phyloP scores from a whole-genome alignment of 2,329 filamentous ascomycete genomes.

The Fusarium citri region DNA sequence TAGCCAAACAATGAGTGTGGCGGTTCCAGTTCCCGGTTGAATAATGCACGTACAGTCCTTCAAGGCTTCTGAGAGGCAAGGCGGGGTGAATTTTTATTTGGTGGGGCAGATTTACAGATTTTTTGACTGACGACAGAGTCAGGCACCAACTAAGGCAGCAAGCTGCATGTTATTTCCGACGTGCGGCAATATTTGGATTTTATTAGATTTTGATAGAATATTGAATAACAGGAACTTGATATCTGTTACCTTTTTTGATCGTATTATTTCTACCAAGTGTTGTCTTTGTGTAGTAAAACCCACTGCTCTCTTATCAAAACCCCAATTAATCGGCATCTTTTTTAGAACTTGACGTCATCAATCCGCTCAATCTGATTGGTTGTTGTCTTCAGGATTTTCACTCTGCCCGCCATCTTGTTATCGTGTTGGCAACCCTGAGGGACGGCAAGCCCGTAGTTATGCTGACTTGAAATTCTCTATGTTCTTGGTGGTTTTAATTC shows the following conservation, averaged over 20 bases:
- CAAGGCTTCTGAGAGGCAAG: slow-evolving; percentile 49
- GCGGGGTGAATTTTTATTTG: slow-evolving; percentile 57
- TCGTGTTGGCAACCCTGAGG: slow-evolving; percentile 28
- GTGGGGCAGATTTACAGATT: slow-evolving; percentile 54
- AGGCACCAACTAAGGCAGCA: slow-evolving; percentile 55
- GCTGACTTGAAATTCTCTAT: background rate
- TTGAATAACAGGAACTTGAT: accelerated
- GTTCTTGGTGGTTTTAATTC: background rate
- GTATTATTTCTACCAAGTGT: background rate
- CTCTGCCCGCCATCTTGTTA: slow-evolving; percentile 24
- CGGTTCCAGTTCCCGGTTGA: slow-evolving; percentile 45
- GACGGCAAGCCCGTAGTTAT: slow-evolving; percentile 35
- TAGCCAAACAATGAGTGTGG: slow-evolving; percentile 43
- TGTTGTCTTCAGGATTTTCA: slow-evolving; percentile 32
- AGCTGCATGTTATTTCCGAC: slow-evolving; percentile 22
- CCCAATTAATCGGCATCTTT: slow-evolving; percentile 13
- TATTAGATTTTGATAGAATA: background rate
- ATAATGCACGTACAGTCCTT: slow-evolving; percentile 22
- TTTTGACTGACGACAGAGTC: slow-evolving; percentile 50
- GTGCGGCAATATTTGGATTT: background rate
- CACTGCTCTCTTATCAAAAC: background rate
- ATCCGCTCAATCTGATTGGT: slow-evolving; percentile 39
- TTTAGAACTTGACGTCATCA: slow-evolving; percentile 43
- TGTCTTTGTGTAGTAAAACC: slow-evolving; percentile 8
- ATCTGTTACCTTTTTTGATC: background rate